These are phyloP conservation scores for Rhododendron ovatum DNA, from an alignment of 148 eudicot species.

Conservation along the genomic window DNA sequence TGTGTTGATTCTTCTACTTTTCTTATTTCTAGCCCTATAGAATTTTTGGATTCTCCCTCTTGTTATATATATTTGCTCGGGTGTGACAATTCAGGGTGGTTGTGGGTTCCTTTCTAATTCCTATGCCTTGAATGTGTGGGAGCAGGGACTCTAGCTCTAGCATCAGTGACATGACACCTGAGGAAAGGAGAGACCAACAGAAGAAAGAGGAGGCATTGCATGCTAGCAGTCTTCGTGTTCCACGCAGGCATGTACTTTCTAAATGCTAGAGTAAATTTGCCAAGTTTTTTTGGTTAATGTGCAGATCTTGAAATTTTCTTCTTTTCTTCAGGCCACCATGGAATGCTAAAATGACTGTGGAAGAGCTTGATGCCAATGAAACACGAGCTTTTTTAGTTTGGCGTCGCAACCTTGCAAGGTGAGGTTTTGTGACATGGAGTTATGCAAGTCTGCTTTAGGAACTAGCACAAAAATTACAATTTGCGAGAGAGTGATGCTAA, in stretches of 20 bases:
- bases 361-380: conserved; percentile 88
- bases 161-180: conserved; percentile 45
- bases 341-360: conserved; percentile 73
- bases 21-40: not conserved
- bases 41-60: not conserved
- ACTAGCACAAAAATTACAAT: not conserved
- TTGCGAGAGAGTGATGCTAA: not conserved
- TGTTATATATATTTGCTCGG: not conserved
- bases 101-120: not conserved
- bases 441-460: not conserved
- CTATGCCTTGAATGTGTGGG: conserved; percentile 3
- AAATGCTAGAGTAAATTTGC: not conserved
- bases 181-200: conserved; percentile 60
- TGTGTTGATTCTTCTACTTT: not conserved
- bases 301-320: conserved; percentile 6
- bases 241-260: conserved; percentile 61
- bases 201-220: conserved; percentile 79
- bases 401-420: conserved; percentile 95
- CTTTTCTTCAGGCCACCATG: conserved; percentile 71
- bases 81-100: not conserved
- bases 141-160: conserved; percentile 71
- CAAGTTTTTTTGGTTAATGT: not conserved
- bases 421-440: conserved; percentile 15
- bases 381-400: conserved; percentile 73
- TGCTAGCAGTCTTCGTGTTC: conserved; percentile 87